Base-by-base conservation (phyloP, 805 yeast species). In the Metschnikowia colocasiae region DNA sequence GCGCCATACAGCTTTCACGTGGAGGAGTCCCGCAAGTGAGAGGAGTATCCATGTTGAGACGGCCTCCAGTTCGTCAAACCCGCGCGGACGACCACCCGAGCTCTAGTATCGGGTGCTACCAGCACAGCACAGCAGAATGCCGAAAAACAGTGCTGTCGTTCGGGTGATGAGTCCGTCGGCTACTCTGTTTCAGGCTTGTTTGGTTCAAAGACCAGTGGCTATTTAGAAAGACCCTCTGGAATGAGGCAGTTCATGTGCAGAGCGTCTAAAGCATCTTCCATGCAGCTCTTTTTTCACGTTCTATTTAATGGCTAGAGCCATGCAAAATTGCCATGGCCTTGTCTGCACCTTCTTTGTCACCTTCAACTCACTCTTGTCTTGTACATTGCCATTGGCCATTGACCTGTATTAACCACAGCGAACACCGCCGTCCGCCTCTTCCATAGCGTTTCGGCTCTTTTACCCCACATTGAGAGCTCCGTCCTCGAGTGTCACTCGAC, bases 261-360 rank as follows among this genome's bases (percentile, higher is more conserved):
- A 34, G 42, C 42, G 42, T 30, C 19, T 29, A 39, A 39, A 6
- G 25, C 34, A n/a, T n/a, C 15, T 39, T 32, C 42, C 42, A 39
- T 39, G 42, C 34, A 30, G 33, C 42, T 25, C 27, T 19, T 27
- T 19, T 27, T 19, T 29, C 42, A 39, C 41, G 34, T 30, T 39
- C 33, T 18, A 20, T 29, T 29, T 39, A 39, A 16, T 27, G n/a
- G 34, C 16, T 13, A 33, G n/a, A 7, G 36, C 36, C 18, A 35
- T 13, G 16, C 34, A n/a, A 20, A 25, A 19, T 25, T 7, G 19
- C 42, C 33, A n/a, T 39, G 22, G 7, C 15, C 13, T 18, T n/a
- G 18, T n/a, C 23, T 30, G 13, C 30, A 29, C 16, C 34, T 20
- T 39, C 26, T 29, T 13, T 30, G 13, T n/a, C 6, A n/a, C 10